Evolutionary conservation across 2,329 filamentous ascomycete species (phyloP).

Genomic region (Chaetomiaceae sp.): DNA sequence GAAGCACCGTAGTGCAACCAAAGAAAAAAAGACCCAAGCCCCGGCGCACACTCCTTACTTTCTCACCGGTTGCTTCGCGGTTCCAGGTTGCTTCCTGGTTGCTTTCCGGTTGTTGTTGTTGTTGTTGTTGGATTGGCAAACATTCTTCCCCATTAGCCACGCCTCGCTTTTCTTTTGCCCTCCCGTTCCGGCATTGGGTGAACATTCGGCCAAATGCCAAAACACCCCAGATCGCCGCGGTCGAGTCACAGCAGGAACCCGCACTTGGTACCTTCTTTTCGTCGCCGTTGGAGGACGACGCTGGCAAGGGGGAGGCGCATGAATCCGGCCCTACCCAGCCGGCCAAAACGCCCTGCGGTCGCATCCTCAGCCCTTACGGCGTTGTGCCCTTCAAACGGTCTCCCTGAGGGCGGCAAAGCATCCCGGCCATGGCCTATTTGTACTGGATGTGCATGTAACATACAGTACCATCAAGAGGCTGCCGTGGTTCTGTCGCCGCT

Average conservation of each 20-base stretch:
- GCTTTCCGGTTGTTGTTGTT: too few relatives aligned
- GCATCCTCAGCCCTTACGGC: neutral
- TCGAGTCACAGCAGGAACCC: neutral
- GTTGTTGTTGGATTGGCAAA: slow-evolving; percentile 5
- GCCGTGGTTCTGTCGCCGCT: neutral
- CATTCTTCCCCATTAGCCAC: neutral
- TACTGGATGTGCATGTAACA: too few relatives aligned
- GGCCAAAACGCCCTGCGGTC: neutral
- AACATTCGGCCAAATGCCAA: neutral
- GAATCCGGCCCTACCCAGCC: slow-evolving; percentile 7
- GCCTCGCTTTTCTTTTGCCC: neutral
- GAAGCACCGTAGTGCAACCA: neutral
- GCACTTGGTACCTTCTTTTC: neutral
- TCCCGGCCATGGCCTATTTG: neutral
- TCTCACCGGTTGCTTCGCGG: too few relatives aligned
- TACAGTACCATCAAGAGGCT: neutral
- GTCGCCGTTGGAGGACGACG: neutral
- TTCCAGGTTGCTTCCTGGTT: too few relatives aligned
- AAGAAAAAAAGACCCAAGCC: too few relatives aligned
- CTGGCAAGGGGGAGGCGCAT: slow-evolving; percentile 9
- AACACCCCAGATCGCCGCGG: neutral
- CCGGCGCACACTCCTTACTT: too few relatives aligned
- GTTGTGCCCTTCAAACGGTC: neutral
- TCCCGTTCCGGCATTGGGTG: slow-evolving; percentile 2
- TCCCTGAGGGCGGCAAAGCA: slow-evolving; percentile 19